phyloP scores from a whole-genome alignment of 352 stramenopile species.

The Pythium volutum region DNA sequence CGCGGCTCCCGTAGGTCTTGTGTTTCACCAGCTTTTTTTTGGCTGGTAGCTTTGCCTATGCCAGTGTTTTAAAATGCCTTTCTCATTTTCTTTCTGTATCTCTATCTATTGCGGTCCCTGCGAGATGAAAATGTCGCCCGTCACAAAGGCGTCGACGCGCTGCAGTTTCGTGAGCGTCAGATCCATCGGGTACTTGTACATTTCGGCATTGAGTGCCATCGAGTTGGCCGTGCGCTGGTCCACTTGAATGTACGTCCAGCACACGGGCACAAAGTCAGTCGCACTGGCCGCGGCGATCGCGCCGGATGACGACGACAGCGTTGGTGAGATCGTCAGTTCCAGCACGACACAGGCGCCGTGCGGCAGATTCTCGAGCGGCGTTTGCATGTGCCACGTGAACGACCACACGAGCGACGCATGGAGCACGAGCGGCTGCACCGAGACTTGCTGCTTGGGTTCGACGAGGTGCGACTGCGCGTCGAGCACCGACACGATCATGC shows the following conservation, averaged over 20 bases:
- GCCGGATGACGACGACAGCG: constrained; percentile 22
- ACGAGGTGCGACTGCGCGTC: constrained; percentile 63
- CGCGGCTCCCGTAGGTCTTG: constrained; percentile 34
- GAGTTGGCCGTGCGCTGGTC: constrained; percentile 78
- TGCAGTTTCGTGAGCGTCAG: constrained; percentile 71
- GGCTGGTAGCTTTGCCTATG: too few relatives aligned
- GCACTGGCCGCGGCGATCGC: constrained; percentile 28
- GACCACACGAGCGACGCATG: constrained; percentile 69
- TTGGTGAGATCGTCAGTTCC: constrained; percentile 53
- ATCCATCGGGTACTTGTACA: constrained; percentile 82
- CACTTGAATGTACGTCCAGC: constrained; percentile 82
- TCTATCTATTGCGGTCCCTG: constrained; percentile 30
- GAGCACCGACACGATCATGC: constrained; percentile 69
- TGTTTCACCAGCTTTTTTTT: background rate
- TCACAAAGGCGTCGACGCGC: constrained; percentile 74
- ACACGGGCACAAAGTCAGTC: constrained; percentile 58
- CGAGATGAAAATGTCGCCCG: constrained; percentile 67
- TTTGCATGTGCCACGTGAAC: constrained; percentile 93
- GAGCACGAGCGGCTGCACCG: constrained; percentile 56
- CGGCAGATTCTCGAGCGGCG: constrained; percentile 88
- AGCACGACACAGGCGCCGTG: constrained; percentile 69
- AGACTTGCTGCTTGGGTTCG: constrained; percentile 78
- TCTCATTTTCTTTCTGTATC: background rate
- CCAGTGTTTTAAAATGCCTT: too few relatives aligned
- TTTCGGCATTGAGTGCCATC: constrained; percentile 61